Conservation (phyloP, 208 protist genomes). For the Trypanosoma cruzi region DNA sequence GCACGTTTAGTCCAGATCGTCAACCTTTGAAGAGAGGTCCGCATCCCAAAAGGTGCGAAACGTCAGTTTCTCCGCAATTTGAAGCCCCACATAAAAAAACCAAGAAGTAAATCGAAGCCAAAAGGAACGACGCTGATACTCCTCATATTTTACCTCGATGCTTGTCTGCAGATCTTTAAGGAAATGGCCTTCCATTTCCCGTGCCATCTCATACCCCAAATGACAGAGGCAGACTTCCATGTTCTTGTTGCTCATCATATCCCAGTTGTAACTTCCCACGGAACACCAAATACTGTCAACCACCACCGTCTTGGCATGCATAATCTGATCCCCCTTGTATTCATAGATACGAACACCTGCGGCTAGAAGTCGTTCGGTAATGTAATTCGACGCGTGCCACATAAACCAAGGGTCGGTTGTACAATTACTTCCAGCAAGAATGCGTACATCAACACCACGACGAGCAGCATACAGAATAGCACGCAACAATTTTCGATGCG, state of each 20-base stretch:
- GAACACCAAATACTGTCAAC: constrained; percentile 92
- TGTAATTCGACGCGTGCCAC: constrained; percentile 90
- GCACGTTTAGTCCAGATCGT: constrained; percentile 42
- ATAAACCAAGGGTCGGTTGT: constrained; percentile 94
- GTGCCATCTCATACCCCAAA: constrained; percentile 60
- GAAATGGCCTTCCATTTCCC: constrained; percentile 90
- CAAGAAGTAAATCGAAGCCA: constrained; percentile 78
- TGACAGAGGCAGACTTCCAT: constrained; percentile 89
- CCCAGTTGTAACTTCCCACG: constrained; percentile 94
- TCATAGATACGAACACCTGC: constrained; percentile 90
- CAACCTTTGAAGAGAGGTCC: constrained; percentile 54
- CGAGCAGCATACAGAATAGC: constrained; percentile 76
- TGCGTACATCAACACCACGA: constrained; percentile 90
- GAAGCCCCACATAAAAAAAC: constrained; percentile 84
- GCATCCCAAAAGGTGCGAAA: constrained; percentile 48
- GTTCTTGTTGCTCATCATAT: constrained; percentile 93
- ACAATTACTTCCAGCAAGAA: constrained; percentile 78
- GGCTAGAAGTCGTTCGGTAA: constrained; percentile 75
- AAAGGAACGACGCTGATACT: constrained; percentile 61
- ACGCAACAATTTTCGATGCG: constrained; percentile 74
- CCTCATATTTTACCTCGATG: constrained; percentile 66
- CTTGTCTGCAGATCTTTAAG: constrained; percentile 62
- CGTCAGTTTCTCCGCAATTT: constrained; percentile 67
- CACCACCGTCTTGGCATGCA: constrained; percentile 94
- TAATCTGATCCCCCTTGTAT: constrained; percentile 83